phyloP scores from a whole-genome alignment of 495 filamentous ascomycete genomes.

The Penicillium coprophilum region DNA sequence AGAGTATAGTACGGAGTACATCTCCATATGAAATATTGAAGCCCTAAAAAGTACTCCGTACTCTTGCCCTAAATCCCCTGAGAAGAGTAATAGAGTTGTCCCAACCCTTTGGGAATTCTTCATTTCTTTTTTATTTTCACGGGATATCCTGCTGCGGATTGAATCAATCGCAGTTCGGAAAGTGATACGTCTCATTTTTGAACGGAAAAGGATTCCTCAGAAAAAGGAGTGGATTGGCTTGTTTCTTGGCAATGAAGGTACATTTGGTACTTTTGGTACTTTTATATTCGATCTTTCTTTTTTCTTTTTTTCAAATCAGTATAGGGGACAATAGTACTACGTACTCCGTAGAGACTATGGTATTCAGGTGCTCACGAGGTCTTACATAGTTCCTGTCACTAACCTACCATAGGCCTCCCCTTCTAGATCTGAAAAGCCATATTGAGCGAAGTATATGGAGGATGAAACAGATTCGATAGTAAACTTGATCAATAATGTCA shows the following conservation, averaged over 20 bases:
- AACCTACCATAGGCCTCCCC: not conserved
- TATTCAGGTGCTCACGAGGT: not conserved
- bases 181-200: conserved; percentile 4
- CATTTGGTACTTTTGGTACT: not conserved
- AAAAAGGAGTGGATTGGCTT: not conserved
- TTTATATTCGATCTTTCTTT: too few species aligned
- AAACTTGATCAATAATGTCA: not conserved
- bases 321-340: too few species aligned
- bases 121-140: not conserved
- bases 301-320: too few species aligned
- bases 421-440: too few species aligned
- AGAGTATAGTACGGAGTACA: not conserved
- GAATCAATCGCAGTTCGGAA: not conserved
- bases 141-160: not conserved
- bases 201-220: not conserved
- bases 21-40: not conserved
- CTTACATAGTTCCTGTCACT: not conserved
- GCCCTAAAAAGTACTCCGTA: conserved; percentile 12
- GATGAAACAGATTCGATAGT: not conserved
- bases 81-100: conserved; percentile 24
- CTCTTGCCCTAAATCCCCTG: too few species aligned
- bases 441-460: not conserved
- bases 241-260: not conserved
- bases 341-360: too few species aligned
- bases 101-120: conserved; percentile 22